These are phyloP conservation scores for Solanum virginianum DNA, from an alignment of 257 asterid genomes.

Conservation along the genomic window DNA sequence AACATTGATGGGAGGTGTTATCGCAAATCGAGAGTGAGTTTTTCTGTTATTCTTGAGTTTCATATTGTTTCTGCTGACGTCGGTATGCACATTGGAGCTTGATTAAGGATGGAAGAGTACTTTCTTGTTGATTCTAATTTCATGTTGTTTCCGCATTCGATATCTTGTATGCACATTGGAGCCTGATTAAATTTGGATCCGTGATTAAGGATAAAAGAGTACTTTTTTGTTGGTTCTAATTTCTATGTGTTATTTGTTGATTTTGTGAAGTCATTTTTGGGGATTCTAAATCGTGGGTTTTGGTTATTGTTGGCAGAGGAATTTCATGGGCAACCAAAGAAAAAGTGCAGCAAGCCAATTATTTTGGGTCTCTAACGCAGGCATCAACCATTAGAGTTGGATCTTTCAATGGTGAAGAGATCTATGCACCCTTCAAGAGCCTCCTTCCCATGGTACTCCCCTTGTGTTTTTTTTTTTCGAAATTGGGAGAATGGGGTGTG, in stretches of 20 bases:
- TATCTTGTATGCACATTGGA: too few species aligned
- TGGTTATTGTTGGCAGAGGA: constrained; percentile 42
- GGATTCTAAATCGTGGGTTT: background rate
- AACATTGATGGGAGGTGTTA: constrained; percentile 86
- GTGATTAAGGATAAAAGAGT: too few species aligned
- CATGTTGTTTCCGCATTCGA: too few species aligned
- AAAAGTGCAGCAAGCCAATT: constrained; percentile 83
- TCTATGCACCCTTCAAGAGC: constrained; percentile 95
- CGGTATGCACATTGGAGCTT: too few species aligned
- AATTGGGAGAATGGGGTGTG: background rate
- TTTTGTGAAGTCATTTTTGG: background rate
- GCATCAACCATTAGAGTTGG: constrained; percentile 90
- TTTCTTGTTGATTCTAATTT: background rate
- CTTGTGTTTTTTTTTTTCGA: background rate
- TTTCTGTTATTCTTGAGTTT: background rate
- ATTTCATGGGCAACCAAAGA: constrained; percentile 98
- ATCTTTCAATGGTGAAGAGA: constrained; percentile 94
- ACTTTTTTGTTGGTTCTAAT: background rate
- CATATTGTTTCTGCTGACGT: too few species aligned
- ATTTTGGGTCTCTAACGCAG: constrained; percentile 89
- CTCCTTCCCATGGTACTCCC: constrained; percentile 80
- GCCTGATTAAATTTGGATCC: too few species aligned
- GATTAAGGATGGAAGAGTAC: too few species aligned
- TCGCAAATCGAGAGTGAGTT: constrained; percentile 88
- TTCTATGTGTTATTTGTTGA: background rate